Evolutionary conservation across 768 basidiomycete species (phyloP).

Genomic region (Suillus bovinus): DNA sequence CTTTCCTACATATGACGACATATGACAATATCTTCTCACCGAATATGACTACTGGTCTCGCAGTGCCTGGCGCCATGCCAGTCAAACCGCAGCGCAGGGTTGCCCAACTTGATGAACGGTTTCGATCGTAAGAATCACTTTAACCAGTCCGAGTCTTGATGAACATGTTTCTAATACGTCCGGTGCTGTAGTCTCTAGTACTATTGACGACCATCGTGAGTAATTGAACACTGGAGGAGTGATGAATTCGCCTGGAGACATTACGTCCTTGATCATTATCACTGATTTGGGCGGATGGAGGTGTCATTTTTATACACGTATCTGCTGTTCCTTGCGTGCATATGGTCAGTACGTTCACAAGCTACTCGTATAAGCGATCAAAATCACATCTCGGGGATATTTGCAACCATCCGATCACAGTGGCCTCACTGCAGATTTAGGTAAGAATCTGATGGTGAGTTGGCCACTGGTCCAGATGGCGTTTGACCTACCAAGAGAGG

Average conservation of each 20-base stretch:
- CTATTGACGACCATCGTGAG: background rate
- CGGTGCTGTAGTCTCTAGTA: background rate
- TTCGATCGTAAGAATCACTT: background rate
- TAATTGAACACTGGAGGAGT: slow-evolving; percentile 4
- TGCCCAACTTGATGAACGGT: background rate
- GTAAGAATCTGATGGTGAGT: too few species aligned
- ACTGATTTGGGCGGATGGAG: background rate
- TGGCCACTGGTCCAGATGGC: too few species aligned
- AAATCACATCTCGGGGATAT: slow-evolving; percentile 35
- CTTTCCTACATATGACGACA: too few species aligned
- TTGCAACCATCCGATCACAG: slow-evolving; percentile 32
- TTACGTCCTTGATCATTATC: too few species aligned
- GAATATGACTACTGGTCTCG: background rate
- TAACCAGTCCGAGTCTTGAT: too few species aligned
- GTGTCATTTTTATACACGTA: background rate
- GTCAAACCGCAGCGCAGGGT: background rate
- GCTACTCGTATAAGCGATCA: slow-evolving; percentile 25
- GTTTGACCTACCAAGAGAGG: too few species aligned
- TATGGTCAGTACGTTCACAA: slow-evolving; percentile 26
- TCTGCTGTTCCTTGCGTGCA: slow-evolving; percentile 18
- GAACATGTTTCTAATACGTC: background rate
- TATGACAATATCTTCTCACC: too few species aligned
- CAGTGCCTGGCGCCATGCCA: background rate
- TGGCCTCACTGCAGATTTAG: background rate
- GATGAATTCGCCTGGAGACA: background rate